These are phyloP conservation scores for Quambalaria eucalypti DNA, from an alignment of 1,284 basidiomycete species.

Conservation along the genomic window DNA sequence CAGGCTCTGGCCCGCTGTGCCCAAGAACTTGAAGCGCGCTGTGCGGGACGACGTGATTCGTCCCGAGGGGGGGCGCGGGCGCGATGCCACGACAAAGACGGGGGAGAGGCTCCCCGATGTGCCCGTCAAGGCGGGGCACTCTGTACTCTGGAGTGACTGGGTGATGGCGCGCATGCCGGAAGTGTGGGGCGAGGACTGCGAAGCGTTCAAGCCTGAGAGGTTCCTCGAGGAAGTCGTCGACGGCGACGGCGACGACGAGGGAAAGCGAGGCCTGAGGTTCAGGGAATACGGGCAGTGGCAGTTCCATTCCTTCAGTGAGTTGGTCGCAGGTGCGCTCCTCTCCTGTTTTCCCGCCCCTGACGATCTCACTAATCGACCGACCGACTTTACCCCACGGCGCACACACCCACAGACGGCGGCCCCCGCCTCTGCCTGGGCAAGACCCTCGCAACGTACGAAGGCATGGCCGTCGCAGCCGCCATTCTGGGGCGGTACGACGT, in stretches of 20 bases:
- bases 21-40: conserved; percentile 31
- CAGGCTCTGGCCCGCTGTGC: conserved; percentile 31
- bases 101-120: conserved; percentile 27
- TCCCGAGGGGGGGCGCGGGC: not conserved
- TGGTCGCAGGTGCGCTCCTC: not conserved
- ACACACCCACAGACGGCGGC: conserved; percentile 10
- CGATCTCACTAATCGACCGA: too few species aligned
- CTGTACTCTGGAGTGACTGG: conserved; percentile 35
- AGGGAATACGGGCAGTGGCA: conserved; percentile 31
- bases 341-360: not conserved
- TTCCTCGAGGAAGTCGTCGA: too few species aligned
- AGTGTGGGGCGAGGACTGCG: conserved; percentile 30
- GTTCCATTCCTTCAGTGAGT: conserved; percentile 26
- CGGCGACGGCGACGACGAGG: conserved; percentile 17
- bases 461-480: conserved; percentile 11
- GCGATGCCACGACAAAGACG: conserved; percentile 17
- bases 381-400: not conserved
- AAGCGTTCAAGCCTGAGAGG: conserved; percentile 25
- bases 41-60: conserved; percentile 27
- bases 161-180: conserved; percentile 29
- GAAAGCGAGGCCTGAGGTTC: conserved; percentile 3
- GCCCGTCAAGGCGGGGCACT: conserved; percentile 23
- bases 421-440: conserved; percentile 36
- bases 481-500: not conserved
- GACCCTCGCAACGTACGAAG: conserved; percentile 33